Evolutionary conservation across 192 early-diverging fungal genomes (phyloP).

Genomic region (Lobosporangium transversale): DNA sequence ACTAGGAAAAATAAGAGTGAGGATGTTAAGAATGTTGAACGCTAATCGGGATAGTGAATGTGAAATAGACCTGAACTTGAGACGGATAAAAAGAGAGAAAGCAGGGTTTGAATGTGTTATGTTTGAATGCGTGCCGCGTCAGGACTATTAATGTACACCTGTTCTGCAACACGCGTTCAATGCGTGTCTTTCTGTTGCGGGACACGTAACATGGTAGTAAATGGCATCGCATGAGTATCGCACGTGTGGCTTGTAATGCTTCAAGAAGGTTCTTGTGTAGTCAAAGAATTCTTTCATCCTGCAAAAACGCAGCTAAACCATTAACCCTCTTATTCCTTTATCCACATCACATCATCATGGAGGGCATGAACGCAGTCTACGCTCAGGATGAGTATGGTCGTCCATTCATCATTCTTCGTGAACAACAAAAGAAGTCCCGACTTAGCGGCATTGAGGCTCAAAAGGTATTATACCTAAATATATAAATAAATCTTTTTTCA

Average conservation of each 20-base stretch:
- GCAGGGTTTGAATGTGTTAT: neutral
- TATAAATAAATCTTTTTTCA: neutral
- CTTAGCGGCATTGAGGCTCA: slow-evolving; percentile 93
- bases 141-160: neutral
- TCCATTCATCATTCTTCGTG: slow-evolving; percentile 98
- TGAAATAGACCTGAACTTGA: too few relatives aligned
- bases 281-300: too few relatives aligned
- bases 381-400: slow-evolving; percentile 97
- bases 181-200: neutral
- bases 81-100: neutral
- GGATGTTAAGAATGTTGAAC: neutral
- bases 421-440: slow-evolving; percentile 93
- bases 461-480: slow-evolving; percentile 87
- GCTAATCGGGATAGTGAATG: too few relatives aligned
- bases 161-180: neutral
- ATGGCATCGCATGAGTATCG: neutral
- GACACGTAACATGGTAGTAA: slow-evolving; percentile 3
- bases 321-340: slow-evolving; percentile 12
- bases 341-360: slow-evolving; percentile 25
- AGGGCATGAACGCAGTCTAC: slow-evolving; percentile 77
- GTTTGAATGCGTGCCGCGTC: neutral
- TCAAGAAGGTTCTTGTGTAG: too few relatives aligned
- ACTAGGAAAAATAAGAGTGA: neutral
- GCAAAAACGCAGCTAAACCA: too few relatives aligned
- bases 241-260: slow-evolving; percentile 10